phyloP scores from a whole-genome alignment of 768 basidiomycete species.

The Clavaria fumosa region DNA sequence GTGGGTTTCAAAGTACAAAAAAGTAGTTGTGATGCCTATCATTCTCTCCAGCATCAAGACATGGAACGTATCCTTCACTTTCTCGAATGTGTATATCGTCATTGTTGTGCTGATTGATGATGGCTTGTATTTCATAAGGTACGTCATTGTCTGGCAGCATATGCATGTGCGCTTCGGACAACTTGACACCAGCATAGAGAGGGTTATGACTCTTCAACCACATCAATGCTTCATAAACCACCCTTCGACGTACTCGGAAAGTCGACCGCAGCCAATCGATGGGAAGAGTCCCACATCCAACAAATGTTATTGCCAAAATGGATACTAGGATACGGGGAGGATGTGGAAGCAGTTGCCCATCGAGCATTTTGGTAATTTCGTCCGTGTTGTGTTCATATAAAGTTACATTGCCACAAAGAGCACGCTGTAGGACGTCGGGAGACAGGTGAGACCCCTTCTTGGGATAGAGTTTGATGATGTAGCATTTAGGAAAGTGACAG shows the following conservation, averaged over 20 bases:
- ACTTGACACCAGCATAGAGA: conserved; percentile 18
- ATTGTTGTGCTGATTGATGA: conserved; percentile 3
- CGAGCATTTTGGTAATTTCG: conserved; percentile 19
- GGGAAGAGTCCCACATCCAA: conserved; percentile 17
- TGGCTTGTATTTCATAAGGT: not conserved
- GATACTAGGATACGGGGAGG: conserved; percentile 17
- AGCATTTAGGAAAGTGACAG: conserved; percentile 14
- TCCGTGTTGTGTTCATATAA: conserved; percentile 16
- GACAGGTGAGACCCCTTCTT: conserved; percentile 8
- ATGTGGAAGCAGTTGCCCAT: conserved; percentile 21
- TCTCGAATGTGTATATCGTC: conserved; percentile 3
- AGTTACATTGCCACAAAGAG: conserved; percentile 22
- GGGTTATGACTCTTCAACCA: conserved; percentile 25
- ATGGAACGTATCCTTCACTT: conserved; percentile 7
- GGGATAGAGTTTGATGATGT: conserved; percentile 17
- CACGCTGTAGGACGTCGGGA: conserved; percentile 12
- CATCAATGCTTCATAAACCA: conserved; percentile 17
- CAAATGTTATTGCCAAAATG: conserved; percentile 21
- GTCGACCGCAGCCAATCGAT: conserved; percentile 15
- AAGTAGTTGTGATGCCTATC: not conserved
- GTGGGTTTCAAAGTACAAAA: not conserved
- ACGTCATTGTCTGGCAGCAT: conserved; percentile 14
- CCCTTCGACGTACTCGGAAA: conserved; percentile 19
- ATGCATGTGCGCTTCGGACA: conserved; percentile 10
- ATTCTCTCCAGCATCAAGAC: not conserved